Evolutionary conservation across 1,284 basidiomycete genomes (phyloP).

Genomic region (Cryptococcus sp.): DNA sequence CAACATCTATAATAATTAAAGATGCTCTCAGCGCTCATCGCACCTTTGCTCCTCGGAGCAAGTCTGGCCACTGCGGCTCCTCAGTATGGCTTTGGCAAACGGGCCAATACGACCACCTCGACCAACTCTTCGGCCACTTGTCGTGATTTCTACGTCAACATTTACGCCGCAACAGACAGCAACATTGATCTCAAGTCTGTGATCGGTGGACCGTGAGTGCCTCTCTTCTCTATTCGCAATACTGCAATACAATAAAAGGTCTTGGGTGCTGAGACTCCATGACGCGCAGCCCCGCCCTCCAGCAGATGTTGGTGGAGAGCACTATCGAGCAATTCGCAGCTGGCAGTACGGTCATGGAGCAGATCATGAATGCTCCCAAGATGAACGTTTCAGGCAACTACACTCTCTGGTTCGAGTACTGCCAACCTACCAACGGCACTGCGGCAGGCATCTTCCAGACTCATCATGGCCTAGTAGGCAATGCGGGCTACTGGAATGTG

Average conservation of each 20-base stretch:
- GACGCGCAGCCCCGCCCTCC: slow-evolving; percentile 10
- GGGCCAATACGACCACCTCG: too few relatives aligned
- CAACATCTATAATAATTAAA: not conserved
- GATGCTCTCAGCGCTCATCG: too few relatives aligned
- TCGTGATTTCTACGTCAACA: slow-evolving; percentile 15
- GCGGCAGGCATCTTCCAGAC: slow-evolving; percentile 7
- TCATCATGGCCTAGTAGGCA: slow-evolving; percentile 29
- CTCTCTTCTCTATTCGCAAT: not conserved
- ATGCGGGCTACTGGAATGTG: slow-evolving; percentile 37
- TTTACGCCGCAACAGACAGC: slow-evolving; percentile 10
- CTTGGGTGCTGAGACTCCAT: not conserved
- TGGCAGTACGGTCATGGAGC: slow-evolving; percentile 18
- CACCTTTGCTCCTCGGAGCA: too few relatives aligned
- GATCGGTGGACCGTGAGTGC: slow-evolving; percentile 21
- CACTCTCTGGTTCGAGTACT: slow-evolving; percentile 25
- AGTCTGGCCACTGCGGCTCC: too few relatives aligned
- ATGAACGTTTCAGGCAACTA: slow-evolving; percentile 19
- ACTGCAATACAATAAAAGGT: too few relatives aligned
- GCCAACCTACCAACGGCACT: slow-evolving; percentile 16
- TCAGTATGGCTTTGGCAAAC: too few relatives aligned
- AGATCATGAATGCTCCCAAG: slow-evolving; percentile 15
- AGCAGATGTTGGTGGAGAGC: slow-evolving; percentile 15
- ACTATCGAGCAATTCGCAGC: slow-evolving; percentile 14
- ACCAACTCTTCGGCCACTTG: slow-evolving; percentile 12
- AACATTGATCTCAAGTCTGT: slow-evolving; percentile 24